A percentile compares a stretch with the other conserved stretches of the same genome.
Conservation (phyloP, 495 filamentous ascomycete species). For the Lasiosphaeria ovina region DNA sequence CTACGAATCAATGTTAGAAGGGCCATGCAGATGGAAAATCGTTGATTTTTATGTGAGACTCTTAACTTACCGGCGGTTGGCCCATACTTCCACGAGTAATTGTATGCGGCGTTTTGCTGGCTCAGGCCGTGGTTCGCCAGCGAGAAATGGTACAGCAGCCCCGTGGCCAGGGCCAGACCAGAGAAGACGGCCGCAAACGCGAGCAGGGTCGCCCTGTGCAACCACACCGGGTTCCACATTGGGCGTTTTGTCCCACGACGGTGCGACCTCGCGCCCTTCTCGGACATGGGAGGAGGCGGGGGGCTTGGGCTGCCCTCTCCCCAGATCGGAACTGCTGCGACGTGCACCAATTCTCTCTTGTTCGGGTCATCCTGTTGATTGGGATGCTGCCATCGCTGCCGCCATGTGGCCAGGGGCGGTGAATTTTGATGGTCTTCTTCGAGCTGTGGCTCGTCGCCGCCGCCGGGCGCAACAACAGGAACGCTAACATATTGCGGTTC, state of each 20-base stretch:
- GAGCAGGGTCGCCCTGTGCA: not conserved
- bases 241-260: not conserved
- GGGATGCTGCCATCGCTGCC: not conserved
- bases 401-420: not conserved
- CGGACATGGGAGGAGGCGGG: not conserved
- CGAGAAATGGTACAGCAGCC: not conserved
- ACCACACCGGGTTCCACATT: not conserved
- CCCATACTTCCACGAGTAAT: not conserved
- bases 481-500: too few relatives aligned
- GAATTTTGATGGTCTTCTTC: too few relatives aligned
- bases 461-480: too few relatives aligned
- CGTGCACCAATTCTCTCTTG: not conserved
- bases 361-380: not conserved
- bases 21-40: not conserved
- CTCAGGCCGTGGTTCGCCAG: not conserved
- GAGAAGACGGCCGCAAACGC: not conserved
- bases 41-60: not conserved
- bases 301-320: not conserved
- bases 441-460: too few relatives aligned
- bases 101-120: not conserved
- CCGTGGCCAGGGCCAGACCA: not conserved
- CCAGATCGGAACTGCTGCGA: not conserved
- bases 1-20: not conserved
- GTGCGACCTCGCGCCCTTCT: not conserved
- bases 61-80: not conserved